Evolutionary conservation across 768 basidiomycete genomes (phyloP).

Genomic region (Amanita pseudoporphyria): DNA sequence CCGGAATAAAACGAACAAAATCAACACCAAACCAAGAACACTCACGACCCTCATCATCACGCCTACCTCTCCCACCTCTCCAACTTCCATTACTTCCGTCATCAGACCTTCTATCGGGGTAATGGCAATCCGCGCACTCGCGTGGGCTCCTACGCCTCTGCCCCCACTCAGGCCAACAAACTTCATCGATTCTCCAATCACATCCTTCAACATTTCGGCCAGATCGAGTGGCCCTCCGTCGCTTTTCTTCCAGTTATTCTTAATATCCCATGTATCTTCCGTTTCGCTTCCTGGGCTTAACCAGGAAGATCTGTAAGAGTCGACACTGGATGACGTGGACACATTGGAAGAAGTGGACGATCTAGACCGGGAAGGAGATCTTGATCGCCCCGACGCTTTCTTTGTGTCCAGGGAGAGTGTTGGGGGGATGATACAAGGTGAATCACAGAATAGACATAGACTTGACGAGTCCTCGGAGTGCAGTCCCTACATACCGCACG

Average conservation of each 20-base stretch:
- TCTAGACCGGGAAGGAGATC: neutral
- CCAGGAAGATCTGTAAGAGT: neutral
- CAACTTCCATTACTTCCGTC: neutral
- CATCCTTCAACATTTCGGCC: neutral
- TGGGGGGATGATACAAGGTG: neutral
- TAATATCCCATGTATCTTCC: neutral
- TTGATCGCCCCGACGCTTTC: neutral
- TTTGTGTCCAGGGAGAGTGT: neutral
- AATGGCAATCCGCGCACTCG: neutral
- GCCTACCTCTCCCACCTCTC: neutral
- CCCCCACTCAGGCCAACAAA: neutral
- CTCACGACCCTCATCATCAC: neutral
- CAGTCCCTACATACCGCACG: neutral
- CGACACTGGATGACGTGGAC: neutral
- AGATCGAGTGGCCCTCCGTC: neutral
- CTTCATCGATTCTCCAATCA: neutral
- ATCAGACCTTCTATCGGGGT: neutral
- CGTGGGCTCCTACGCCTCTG: no score
- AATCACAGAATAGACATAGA: slow-evolving; percentile 1
- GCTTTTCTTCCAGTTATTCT: neutral
- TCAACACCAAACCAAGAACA: neutral
- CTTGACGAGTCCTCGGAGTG: neutral
- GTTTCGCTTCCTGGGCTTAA: neutral
- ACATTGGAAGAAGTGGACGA: neutral
- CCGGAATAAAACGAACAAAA: neutral